Evolutionary conservation across 2,329 filamentous ascomycete genomes (phyloP).

Genomic region (Dothistroma septosporum): DNA sequence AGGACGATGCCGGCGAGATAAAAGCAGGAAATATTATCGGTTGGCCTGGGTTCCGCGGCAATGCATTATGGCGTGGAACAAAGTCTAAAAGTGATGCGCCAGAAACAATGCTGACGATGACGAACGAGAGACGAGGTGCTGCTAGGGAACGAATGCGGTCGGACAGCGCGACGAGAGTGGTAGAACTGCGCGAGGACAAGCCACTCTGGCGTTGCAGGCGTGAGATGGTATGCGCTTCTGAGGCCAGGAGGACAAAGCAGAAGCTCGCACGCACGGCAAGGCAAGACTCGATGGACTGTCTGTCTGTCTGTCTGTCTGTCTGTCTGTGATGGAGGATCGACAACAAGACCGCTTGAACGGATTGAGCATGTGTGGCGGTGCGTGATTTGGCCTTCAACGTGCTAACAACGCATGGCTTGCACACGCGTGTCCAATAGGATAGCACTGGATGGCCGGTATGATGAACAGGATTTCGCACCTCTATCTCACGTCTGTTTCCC

Average conservation of each 20-base stretch:
- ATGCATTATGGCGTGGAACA: not conserved
- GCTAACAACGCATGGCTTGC: not conserved
- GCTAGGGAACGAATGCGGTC: not conserved
- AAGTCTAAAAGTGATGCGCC: slow-evolving; percentile 1
- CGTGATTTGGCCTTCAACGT: not conserved
- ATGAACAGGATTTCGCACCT: not conserved
- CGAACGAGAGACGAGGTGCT: not conserved
- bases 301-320: no score
- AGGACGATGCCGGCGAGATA: not conserved
- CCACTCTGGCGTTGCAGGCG: not conserved
- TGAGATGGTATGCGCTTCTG: not conserved
- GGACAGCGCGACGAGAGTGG: not conserved
- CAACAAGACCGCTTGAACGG: not conserved
- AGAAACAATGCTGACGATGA: not conserved
- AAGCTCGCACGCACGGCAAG: not conserved
- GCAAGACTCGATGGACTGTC: no score
- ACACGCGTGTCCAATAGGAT: not conserved
- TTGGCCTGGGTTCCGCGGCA: not conserved
- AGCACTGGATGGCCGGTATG: not conserved
- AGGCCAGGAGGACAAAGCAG: not conserved
- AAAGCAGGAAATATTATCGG: not conserved
- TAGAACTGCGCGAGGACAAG: not conserved
- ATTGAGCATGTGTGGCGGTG: not conserved
- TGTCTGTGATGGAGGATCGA: not conserved
- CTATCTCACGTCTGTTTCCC: not conserved